Conservation (phyloP, 768 basidiomycete genomes). For the Obba rivulosa region DNA sequence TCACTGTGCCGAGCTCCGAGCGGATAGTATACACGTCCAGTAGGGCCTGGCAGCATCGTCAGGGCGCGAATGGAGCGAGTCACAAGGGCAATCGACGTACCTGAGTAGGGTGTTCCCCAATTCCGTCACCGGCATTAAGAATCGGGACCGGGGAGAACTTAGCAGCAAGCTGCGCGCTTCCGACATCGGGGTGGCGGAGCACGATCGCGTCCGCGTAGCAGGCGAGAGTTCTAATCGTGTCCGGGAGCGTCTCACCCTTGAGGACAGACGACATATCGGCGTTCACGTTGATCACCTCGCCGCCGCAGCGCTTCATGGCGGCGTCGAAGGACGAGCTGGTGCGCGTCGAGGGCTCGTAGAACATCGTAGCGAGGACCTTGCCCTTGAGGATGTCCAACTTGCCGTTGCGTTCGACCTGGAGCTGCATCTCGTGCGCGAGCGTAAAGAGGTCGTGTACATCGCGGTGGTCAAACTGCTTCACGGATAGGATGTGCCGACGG, state of each 20-base stretch:
- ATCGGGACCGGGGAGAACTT: slow-evolving; percentile 95
- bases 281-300: slow-evolving; percentile 84
- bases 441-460: slow-evolving; percentile 94
- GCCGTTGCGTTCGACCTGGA: slow-evolving; percentile 90
- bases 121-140: slow-evolving; percentile 94
- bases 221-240: slow-evolving; percentile 89
- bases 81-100: slow-evolving; percentile 31
- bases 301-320: slow-evolving; percentile 98
- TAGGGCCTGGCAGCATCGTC: slow-evolving; percentile 48
- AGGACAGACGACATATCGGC: slow-evolving; percentile 80
- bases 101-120: slow-evolving; percentile 97
- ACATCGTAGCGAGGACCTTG: slow-evolving; percentile 84
- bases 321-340: slow-evolving; percentile 96
- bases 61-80: background rate
- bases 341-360: slow-evolving; percentile 96
- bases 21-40: slow-evolving; percentile 93
- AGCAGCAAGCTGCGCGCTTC: slow-evolving; percentile 92
- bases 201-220: slow-evolving; percentile 96
- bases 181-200: slow-evolving; percentile 89
- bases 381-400: slow-evolving; percentile 86
- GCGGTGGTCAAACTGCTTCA: slow-evolving; percentile 86
- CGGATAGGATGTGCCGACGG: slow-evolving; percentile 87
- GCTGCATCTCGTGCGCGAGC: slow-evolving; percentile 93
- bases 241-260: slow-evolving; percentile 91
- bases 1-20: slow-evolving; percentile 96